Evolutionary conservation across 345 rosid species (phyloP).

Genomic region (Zanthoxylum bungeanum): DNA sequence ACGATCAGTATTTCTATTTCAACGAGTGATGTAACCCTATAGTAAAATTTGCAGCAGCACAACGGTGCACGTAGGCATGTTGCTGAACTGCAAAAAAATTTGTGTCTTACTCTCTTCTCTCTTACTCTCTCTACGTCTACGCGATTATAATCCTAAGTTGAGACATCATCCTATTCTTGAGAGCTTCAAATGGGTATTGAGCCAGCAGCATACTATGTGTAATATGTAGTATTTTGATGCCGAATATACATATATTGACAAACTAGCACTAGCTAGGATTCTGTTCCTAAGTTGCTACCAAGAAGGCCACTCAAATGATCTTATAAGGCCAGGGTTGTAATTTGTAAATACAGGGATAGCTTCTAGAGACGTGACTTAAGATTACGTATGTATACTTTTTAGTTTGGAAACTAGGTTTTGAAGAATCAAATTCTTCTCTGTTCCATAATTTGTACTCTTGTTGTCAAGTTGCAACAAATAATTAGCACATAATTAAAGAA

Average conservation of each 20-base stretch:
- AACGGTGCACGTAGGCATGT: no score
- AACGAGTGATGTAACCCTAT: no score
- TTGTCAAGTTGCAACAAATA: constrained; percentile 26
- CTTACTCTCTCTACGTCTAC: no score
- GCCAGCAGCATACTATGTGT: not conserved
- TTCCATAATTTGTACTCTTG: constrained; percentile 20
- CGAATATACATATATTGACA: not conserved
- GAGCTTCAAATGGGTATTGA: not conserved
- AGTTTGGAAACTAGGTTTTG: not conserved
- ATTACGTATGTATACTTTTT: not conserved
- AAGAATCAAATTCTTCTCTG: constrained; percentile 14
- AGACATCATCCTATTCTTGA: not conserved
- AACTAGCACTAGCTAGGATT: not conserved
- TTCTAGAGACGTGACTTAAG: not conserved
- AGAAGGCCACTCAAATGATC: not conserved
- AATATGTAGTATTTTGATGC: not conserved
- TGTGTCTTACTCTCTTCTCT: no score
- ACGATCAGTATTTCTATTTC: no score
- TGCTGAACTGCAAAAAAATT: no score
- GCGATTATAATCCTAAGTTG: no score
- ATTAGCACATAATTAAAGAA: constrained; percentile 9
- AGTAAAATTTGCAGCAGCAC: no score
- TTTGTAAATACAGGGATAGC: not conserved
- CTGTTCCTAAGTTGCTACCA: not conserved
- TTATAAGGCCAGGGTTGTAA: not conserved